Base-by-base conservation (phyloP, 371 early-diverging fungal genomes). In the Mucor mucedo region DNA sequence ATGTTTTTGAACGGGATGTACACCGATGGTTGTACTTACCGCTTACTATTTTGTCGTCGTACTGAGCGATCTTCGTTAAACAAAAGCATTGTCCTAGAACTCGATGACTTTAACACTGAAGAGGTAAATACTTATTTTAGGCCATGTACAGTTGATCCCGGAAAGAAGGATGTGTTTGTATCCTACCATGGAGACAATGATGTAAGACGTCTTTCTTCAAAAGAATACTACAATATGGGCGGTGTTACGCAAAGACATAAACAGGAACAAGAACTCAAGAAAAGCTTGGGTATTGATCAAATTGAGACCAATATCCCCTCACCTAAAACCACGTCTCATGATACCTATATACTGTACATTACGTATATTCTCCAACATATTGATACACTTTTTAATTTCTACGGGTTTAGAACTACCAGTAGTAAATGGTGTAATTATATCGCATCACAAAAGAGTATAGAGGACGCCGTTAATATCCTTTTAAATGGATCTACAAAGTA, bases 61-160 rank as follows among this genome's bases (percentile, higher is more conserved):
- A 6, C 0, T 35, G 1, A 35, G 8, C 35, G 1, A 35, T 35
- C 35, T 35, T 8, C 8, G 8, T 8, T 8, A 6, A 8, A 1
- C 2, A 8, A 35, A 35, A 35, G 8, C 8, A 8, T 35, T 35
- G 4, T 1, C 6, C 8, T 35, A 8, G 47, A 50, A 28, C 28
- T 50, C 4, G 27, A 50, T 13, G 58, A 47, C 33, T 58, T 58
- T 14, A 47, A n/a, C 4, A 4, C 33, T 32, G 60, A 52, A 0
- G 60, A 60, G 40, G 39, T 60, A 4, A 40, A 60, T 28, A 14
- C 40, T 13, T 40, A 60, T 50, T 60, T 60, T 40, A 50, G 60
- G 8, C 52, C 60, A 27, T 60, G 60, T 27, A 52, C 52, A 4
- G 38, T 60, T 13, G 52, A 42, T 41, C 60, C 60, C 9, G 60